Percentiles rank a stretch among this genome's conserved stretches.
Conservation (phyloP, 169 alveolate species). For the Eimeria sp. region DNA sequence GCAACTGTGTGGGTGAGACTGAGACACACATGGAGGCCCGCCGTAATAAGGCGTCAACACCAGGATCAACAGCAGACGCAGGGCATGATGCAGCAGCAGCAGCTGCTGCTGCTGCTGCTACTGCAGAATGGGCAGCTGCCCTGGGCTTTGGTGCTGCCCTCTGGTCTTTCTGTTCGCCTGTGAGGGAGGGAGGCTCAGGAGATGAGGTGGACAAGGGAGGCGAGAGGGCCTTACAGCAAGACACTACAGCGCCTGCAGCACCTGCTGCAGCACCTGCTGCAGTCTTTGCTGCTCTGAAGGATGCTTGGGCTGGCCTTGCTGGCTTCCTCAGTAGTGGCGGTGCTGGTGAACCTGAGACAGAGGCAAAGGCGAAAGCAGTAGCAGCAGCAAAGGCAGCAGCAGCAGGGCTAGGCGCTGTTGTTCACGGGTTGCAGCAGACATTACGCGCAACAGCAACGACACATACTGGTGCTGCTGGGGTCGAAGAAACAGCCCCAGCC, state of each 20-base stretch:
- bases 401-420: conserved; percentile 27
- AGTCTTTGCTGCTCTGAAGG: not conserved
- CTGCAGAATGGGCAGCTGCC: conserved; percentile 66
- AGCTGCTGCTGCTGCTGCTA: too few species aligned
- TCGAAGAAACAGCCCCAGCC: not conserved
- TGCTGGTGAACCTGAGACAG: not conserved
- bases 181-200: not conserved
- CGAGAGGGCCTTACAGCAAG: not conserved
- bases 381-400: conserved; percentile 42
- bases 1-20: not conserved
- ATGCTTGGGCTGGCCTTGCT: conserved; percentile 41
- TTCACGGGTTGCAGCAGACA: not conserved
- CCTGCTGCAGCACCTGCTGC: conserved; percentile 29
- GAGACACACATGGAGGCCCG: not conserved
- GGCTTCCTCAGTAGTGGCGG: conserved; percentile 16
- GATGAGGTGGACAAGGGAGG: not conserved
- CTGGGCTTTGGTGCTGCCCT: conserved; percentile 36
- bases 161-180: conserved; percentile 52
- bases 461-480: not conserved
- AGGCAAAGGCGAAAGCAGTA: conserved; percentile 5
- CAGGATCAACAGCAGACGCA: not conserved
- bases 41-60: not conserved
- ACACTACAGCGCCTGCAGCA: conserved; percentile 1
- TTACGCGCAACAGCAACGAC: not conserved
- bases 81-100: conserved; percentile 20